A percentile compares a stretch with the other conserved stretches of the same genome.
These are phyloP conservation scores for Umbelopsis sp. DNA, from an alignment of 192 early-diverging fungal species.

Conservation along the genomic window DNA sequence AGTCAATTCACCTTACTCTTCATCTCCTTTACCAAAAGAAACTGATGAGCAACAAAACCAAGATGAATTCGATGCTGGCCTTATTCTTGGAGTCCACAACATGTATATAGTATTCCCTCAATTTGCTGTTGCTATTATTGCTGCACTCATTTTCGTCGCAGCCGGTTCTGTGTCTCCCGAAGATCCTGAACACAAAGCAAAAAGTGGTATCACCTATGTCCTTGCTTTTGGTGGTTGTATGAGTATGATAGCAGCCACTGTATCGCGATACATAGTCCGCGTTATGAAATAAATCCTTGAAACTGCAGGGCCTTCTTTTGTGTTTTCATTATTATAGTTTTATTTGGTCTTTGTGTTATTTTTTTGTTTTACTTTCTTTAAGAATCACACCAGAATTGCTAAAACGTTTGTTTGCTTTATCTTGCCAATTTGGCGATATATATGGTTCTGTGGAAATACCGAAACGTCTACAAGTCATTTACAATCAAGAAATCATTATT, in stretches of 20 bases:
- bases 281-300: slow-evolving; percentile 14
- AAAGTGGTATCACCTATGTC: slow-evolving; percentile 59
- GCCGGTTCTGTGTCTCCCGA: slow-evolving; percentile 47
- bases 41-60: slow-evolving; percentile 10
- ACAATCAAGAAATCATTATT: neutral
- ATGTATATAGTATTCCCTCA: slow-evolving; percentile 95
- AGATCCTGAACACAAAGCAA: slow-evolving; percentile 13
- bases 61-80: slow-evolving; percentile 58
- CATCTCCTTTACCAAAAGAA: neutral
- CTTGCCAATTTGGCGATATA: no score
- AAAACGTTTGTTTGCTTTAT: no score
- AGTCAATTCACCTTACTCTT: neutral
- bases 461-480: neutral
- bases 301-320: no score
- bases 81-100: slow-evolving; percentile 93
- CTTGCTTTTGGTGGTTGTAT: slow-evolving; percentile 72
- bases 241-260: slow-evolving; percentile 62
- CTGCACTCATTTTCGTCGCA: slow-evolving; percentile 57
- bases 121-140: slow-evolving; percentile 80
- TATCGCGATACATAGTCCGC: slow-evolving; percentile 49
- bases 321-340: no score
- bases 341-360: no score
- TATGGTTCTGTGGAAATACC: no score
- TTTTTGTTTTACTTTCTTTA: no score
- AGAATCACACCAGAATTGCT: no score